Conservation (phyloP, 1,284 basidiomycete genomes). For the Macrocystidia cucumis region DNA sequence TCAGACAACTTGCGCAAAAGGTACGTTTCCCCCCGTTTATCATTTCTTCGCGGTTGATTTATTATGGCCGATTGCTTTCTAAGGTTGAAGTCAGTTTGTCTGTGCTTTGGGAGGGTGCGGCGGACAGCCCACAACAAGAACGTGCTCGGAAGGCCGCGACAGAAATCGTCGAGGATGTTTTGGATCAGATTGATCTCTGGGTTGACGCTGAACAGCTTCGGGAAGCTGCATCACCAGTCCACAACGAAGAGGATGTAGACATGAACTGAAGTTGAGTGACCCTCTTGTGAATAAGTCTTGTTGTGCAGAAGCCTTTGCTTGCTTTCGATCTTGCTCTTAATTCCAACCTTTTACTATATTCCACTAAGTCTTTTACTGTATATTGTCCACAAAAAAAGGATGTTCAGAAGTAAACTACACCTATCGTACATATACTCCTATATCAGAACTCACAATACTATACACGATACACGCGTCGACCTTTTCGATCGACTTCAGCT, state of each 20-base stretch:
- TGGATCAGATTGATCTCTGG: slow-evolving; percentile 37
- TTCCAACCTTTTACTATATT: slow-evolving; percentile 1
- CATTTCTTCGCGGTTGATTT: background rate
- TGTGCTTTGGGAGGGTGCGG: slow-evolving; percentile 49
- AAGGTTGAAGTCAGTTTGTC: slow-evolving; percentile 53
- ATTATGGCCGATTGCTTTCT: slow-evolving; percentile 1
- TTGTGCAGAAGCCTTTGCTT: too few species aligned
- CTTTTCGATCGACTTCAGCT: slow-evolving; percentile 41
- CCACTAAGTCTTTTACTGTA: too few species aligned
- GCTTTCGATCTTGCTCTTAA: slow-evolving; percentile 2
- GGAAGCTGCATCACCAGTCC: slow-evolving; percentile 12
- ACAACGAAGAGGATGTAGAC: slow-evolving; percentile 12
- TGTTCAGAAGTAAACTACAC: too few species aligned
- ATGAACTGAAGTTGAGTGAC: too few species aligned
- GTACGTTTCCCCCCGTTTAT: slow-evolving; percentile 18
- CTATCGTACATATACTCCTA: too few species aligned
- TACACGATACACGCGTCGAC: slow-evolving; percentile 42
- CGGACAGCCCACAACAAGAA: slow-evolving; percentile 38
- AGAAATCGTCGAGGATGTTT: slow-evolving; percentile 26
- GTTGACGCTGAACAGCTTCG: slow-evolving; percentile 28
- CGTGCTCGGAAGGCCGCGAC: slow-evolving; percentile 31
- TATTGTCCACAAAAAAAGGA: too few species aligned
- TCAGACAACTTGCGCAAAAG: slow-evolving; percentile 46
- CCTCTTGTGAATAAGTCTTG: too few species aligned
- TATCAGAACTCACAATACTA: too few species aligned